phyloP scores from a whole-genome alignment of 2,329 filamentous ascomycete species.

The Hymenoscyphus infarciens region DNA sequence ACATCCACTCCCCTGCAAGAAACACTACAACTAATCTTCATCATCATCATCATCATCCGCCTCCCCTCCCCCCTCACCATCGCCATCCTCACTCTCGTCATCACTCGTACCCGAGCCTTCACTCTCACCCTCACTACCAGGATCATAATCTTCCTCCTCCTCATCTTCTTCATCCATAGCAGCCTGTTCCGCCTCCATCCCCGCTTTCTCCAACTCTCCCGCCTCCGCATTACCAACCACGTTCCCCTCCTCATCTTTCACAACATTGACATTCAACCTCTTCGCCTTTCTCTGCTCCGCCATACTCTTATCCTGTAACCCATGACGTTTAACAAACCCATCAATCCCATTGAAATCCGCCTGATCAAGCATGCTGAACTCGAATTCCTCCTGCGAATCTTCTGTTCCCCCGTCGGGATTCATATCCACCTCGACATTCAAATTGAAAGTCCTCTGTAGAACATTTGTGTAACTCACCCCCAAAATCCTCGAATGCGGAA shows the following conservation, averaged over 20 bases:
- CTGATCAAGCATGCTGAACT: conserved; percentile 68
- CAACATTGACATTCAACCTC: conserved; percentile 52
- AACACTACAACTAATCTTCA: conserved; percentile 9
- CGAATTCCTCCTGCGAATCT: conserved; percentile 54
- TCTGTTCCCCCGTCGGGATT: conserved; percentile 37
- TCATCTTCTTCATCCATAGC: conserved; percentile 59
- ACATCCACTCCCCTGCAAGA: background rate
- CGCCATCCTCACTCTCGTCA: conserved; percentile 46
- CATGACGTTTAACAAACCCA: conserved; percentile 57
- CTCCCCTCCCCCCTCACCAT: conserved; percentile 40
- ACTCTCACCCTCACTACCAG: conserved; percentile 50
- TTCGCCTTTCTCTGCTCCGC: conserved; percentile 65
- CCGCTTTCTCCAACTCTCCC: conserved; percentile 33
- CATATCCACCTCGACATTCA: conserved; percentile 54
- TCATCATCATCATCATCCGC: conserved; percentile 31
- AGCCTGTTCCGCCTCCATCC: conserved; percentile 37
- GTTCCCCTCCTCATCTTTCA: conserved; percentile 41
- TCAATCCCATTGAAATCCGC: conserved; percentile 64
- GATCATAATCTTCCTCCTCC: conserved; percentile 65
- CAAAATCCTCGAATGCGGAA: conserved; percentile 57
- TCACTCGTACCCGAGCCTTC: conserved; percentile 51
- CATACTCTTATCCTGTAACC: conserved; percentile 65
- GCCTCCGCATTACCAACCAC: conserved; percentile 40
- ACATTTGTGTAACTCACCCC: conserved; percentile 66
- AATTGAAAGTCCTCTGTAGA: conserved; percentile 65